These are phyloP conservation scores for Canariomyces notabilis DNA, from an alignment of 2,329 filamentous ascomycete genomes.

Conservation along the genomic window DNA sequence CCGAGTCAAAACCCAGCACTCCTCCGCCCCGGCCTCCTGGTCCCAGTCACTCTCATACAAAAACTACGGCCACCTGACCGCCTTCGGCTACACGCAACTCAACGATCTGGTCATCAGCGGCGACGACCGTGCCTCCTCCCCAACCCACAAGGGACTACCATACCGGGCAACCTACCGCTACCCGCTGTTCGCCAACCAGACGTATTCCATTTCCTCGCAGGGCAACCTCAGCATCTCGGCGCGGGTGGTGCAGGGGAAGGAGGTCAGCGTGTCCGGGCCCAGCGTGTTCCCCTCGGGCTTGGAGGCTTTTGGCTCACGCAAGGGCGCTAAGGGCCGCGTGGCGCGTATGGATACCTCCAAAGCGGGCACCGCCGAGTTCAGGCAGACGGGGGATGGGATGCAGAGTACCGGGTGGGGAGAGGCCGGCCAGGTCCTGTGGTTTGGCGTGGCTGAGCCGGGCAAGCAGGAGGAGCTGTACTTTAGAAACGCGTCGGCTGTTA, in stretches of 20 bases:
- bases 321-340: conserved; percentile 27
- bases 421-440: conserved; percentile 52
- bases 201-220: conserved; percentile 38
- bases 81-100: conserved; percentile 39
- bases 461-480: conserved; percentile 46
- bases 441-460: too few species aligned
- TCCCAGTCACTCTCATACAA: conserved; percentile 51
- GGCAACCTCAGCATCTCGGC: conserved; percentile 44
- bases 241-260: conserved; percentile 38
- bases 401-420: conserved; percentile 48
- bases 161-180: conserved; percentile 48
- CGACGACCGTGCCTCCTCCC: conserved; percentile 23
- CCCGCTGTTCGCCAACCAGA: conserved; percentile 54
- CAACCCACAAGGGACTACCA: not conserved
- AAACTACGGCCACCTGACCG: conserved; percentile 44
- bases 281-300: conserved; percentile 54
- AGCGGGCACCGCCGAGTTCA: conserved; percentile 54
- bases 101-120: conserved; percentile 32
- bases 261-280: conserved; percentile 34
- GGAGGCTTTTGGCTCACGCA: conserved; percentile 46
- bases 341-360: conserved; percentile 46
- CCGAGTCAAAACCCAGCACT: conserved; percentile 43
- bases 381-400: conserved; percentile 40
- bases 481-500: conserved; percentile 50
- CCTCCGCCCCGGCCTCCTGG: conserved; percentile 43